These are phyloP conservation scores for Glycine latifolia DNA, from an alignment of 306 rosid genomes.

Conservation along the genomic window DNA sequence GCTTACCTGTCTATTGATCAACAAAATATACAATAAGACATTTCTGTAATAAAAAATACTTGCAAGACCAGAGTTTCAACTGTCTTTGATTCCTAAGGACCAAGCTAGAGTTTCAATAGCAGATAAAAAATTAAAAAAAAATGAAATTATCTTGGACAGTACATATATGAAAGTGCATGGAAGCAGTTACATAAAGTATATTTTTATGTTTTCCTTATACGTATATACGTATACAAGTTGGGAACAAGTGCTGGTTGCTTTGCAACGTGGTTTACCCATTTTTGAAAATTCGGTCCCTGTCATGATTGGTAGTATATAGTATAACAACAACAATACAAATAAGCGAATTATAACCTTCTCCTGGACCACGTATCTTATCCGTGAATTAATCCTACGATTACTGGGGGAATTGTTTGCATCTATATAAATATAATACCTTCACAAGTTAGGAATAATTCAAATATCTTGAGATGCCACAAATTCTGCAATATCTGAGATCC, in stretches of 20 bases:
- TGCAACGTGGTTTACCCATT: slow-evolving; percentile 40
- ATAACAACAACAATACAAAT: slow-evolving; percentile 38
- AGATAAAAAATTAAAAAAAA: background rate
- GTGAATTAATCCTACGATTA: slow-evolving; percentile 25
- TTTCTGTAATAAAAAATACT: slow-evolving; percentile 12
- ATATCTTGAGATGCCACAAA: slow-evolving; percentile 3
- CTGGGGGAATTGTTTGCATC: slow-evolving; percentile 30
- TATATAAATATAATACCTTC: background rate
- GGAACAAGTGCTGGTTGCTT: slow-evolving; percentile 39
- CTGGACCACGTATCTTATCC: slow-evolving; percentile 57
- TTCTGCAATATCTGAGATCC: slow-evolving; percentile 40
- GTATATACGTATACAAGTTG: slow-evolving; percentile 14
- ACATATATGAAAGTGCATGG: slow-evolving; percentile 31
- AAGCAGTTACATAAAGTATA: slow-evolving; percentile 34
- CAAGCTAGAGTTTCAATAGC: no score
- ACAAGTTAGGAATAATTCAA: background rate
- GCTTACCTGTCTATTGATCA: slow-evolving; percentile 53
- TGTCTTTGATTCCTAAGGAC: no score
- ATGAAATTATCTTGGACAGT: background rate
- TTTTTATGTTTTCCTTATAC: slow-evolving; percentile 25
- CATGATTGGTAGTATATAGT: slow-evolving; percentile 40
- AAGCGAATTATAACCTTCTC: slow-evolving; percentile 28
- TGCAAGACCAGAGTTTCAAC: slow-evolving; percentile 20
- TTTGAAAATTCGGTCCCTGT: slow-evolving; percentile 43
- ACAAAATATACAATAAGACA: slow-evolving; percentile 14